Percentiles rank a stretch among this genome's conserved stretches.
These are phyloP conservation scores for Beauveria australis DNA, from an alignment of 2,329 filamentous ascomycete genomes.

Conservation along the genomic window DNA sequence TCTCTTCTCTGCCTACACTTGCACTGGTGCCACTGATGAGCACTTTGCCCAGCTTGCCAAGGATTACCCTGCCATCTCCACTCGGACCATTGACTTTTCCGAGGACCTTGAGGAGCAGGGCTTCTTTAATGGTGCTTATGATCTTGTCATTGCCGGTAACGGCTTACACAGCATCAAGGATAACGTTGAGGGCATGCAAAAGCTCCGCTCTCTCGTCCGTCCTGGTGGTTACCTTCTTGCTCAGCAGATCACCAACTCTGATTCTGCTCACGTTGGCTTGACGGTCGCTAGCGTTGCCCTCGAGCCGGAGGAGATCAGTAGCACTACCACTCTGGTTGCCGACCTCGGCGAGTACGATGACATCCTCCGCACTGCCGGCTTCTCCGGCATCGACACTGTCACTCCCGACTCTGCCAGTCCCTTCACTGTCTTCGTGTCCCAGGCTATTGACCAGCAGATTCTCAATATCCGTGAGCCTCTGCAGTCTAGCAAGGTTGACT, in stretches of 20 bases:
- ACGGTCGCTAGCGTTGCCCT: conserved; percentile 6
- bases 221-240: conserved; percentile 12
- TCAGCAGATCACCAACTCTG: conserved; percentile 8
- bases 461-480: conserved; percentile 10
- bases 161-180: conserved; percentile 6
- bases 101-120: conserved; percentile 10
- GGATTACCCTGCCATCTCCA: not conserved
- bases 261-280: conserved; percentile 4
- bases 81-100: conserved; percentile 8
- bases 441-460: conserved; percentile 12
- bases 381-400: conserved; percentile 12
- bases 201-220: conserved; percentile 10
- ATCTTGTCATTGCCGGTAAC: conserved; percentile 10
- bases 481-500: conserved; percentile 5
- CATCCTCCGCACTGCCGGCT: conserved; percentile 10
- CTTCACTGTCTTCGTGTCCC: conserved; percentile 11
- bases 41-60: conserved; percentile 8
- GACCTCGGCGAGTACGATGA: conserved; percentile 8
- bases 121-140: conserved; percentile 5
- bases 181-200: conserved; percentile 3
- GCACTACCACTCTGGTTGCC: conserved; percentile 7
- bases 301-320: conserved; percentile 4
- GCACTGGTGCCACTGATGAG: conserved; percentile 9
- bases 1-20: conserved; percentile 11
- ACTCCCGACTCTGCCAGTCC: conserved; percentile 9